Base-by-base conservation (phyloP, 78 protist species). In the Tieghemostelium lacteum region DNA sequence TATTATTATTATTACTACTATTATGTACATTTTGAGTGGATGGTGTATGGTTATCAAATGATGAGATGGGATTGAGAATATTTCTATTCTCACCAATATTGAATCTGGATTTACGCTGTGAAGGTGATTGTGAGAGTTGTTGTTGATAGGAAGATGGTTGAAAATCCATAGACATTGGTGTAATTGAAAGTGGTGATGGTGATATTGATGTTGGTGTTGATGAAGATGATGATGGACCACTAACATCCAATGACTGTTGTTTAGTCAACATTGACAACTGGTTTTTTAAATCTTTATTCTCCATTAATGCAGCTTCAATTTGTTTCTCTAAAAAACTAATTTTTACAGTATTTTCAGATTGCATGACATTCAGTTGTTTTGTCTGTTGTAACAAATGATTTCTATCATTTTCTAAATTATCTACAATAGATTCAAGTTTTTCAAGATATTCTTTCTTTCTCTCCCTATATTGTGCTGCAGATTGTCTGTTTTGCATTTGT, bases 401-500 rank as follows among this genome's bases (percentile, higher is more conserved):
- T 52, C 88, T 63, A 42, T 78, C 88, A 66, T 33, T 64, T 65
- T 78, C 88, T 40, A 78, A 78, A 52, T 65, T 33, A 34, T 78
- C 88, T 6, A 78, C 88, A 28, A 78, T 70, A 16, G 75, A 45
- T 55, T 78, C 88, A 54, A 78, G 54, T 57, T 78, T 78, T 50
- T 78, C 88, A 24, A 78, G 49, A 66, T 78, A 78, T 66, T 78
- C 88, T 24, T 78, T 78, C 28, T 78, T 78, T 54, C 88, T 78
- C 19, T 78, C 88, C 62, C 88, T 78, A 36, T 78, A 78, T 65
- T 78, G 88, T 50, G 88, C 88, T 28, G 88, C 88, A 34, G 75
- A 65, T 52, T 78, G 88, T 78, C 88, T 78, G 65, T 78, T 78
- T 54, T 78, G 88, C 88, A 78, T 78, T 78, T 78, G 88, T 78